phyloP scores from a whole-genome alignment of 441 rosid species.

The Iberis amara region DNA sequence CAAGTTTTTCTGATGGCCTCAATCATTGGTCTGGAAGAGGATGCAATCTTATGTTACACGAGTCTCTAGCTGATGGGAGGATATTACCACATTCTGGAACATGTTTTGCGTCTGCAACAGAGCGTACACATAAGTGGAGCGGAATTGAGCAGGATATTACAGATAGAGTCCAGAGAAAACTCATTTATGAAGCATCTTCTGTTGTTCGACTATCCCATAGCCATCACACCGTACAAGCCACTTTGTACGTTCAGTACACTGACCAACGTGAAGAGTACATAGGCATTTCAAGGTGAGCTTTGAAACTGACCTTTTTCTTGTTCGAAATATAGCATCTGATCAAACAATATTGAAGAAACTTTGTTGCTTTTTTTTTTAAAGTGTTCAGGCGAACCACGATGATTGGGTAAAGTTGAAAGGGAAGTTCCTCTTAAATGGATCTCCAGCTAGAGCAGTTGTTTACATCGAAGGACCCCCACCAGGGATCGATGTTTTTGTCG shows the following conservation, averaged over 20 bases:
- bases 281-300: constrained; percentile 64
- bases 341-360: constrained; percentile 11
- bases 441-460: constrained; percentile 62
- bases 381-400: constrained; percentile 74
- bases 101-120: constrained; percentile 73
- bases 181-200: constrained; percentile 64
- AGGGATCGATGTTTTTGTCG: constrained; percentile 75
- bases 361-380: constrained; percentile 19
- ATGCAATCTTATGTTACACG: constrained; percentile 59
- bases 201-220: constrained; percentile 65
- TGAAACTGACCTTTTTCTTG: not conserved
- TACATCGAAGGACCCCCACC: constrained; percentile 93
- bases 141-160: constrained; percentile 94
- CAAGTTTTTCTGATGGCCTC: constrained; percentile 68
- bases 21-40: constrained; percentile 95
- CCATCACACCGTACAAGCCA: constrained; percentile 47
- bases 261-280: constrained; percentile 72
- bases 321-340: constrained; percentile 3
- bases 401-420: constrained; percentile 77
- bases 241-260: constrained; percentile 66
- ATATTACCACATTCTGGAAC: constrained; percentile 70
- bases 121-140: constrained; percentile 80
- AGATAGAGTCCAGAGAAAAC: constrained; percentile 60
- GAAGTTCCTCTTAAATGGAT: constrained; percentile 80
- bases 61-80: constrained; percentile 69